A percentile compares a stretch with the other conserved stretches of the same genome.
These are phyloP conservation scores for Penicillium samsonianum DNA, from an alignment of 495 filamentous ascomycete genomes.

Conservation along the genomic window DNA sequence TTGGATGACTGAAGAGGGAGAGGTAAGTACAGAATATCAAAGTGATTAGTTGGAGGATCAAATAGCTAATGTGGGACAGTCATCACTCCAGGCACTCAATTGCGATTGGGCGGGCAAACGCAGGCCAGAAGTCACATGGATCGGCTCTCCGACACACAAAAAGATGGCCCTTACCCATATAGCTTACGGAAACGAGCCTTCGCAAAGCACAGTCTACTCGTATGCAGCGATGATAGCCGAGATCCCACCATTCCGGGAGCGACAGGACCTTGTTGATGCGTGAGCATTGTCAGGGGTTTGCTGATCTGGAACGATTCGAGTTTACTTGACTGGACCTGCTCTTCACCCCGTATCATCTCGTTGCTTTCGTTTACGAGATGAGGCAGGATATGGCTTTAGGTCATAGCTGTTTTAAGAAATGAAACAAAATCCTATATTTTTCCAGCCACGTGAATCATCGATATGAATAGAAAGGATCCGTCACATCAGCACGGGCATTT, in stretches of 20 bases:
- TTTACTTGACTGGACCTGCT: not conserved
- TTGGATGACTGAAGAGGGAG: not conserved
- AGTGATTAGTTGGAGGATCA: not conserved
- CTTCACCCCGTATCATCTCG: not conserved
- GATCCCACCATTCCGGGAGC: slow-evolving; percentile 18
- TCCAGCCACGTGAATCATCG: not conserved
- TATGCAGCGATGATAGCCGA: slow-evolving; percentile 28
- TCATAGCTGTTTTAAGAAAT: not conserved
- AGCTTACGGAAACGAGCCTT: slow-evolving; percentile 27
- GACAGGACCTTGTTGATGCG: not conserved
- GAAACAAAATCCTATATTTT: not conserved
- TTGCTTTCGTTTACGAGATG: not conserved
- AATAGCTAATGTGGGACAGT: not conserved
- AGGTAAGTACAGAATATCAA: not conserved
- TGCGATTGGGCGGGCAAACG: not conserved
- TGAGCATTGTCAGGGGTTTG: not conserved
- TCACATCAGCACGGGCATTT: too few relatives aligned
- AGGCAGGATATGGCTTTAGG: not conserved
- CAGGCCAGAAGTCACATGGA: slow-evolving; percentile 21
- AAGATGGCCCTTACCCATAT: slow-evolving; percentile 26
- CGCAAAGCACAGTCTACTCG: slow-evolving; percentile 16
- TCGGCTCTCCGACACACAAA: slow-evolving; percentile 20
- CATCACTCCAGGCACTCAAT: not conserved
- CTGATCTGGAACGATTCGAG: not conserved
- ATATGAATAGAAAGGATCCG: not conserved